Percentiles rank a stretch among this genome's conserved stretches.
phyloP scores from a whole-genome alignment of 2,329 filamentous ascomycete genomes.

The Geosmithia putterillii region DNA sequence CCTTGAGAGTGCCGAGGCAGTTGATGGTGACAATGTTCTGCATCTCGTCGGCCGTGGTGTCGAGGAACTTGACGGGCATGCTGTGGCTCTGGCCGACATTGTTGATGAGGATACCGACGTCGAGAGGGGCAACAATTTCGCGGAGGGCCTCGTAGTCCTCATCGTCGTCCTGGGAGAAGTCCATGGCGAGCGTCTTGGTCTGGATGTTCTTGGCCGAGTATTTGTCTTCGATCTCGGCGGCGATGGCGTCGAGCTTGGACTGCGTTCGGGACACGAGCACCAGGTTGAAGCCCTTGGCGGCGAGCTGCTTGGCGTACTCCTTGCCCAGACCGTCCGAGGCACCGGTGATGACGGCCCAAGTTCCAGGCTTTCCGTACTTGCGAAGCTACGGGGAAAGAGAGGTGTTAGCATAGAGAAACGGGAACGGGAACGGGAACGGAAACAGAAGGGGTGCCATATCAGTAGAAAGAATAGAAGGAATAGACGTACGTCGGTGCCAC shows the following conservation, averaged over 20 bases:
- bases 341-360: conserved; percentile 89
- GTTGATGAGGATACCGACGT: conserved; percentile 84
- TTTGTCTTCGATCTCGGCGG: conserved; percentile 61
- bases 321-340: conserved; percentile 95
- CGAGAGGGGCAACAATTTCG: conserved; percentile 56
- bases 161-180: conserved; percentile 72
- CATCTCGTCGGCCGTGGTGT: conserved; percentile 70
- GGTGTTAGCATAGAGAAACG: conserved; percentile 1
- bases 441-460: no score
- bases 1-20: conserved; percentile 77
- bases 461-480: background rate
- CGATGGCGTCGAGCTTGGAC: conserved; percentile 73
- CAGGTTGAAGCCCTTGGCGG: conserved; percentile 85
- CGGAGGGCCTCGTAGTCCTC: conserved; percentile 67
- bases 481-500: conserved; percentile 44
- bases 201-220: conserved; percentile 49
- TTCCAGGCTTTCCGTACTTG: conserved; percentile 82
- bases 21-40: conserved; percentile 91
- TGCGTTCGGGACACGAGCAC: conserved; percentile 91
- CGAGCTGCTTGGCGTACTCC: conserved; percentile 86
- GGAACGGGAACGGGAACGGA: no score
- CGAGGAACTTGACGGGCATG: conserved; percentile 80
- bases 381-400: conserved; percentile 47
- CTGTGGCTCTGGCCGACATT: conserved; percentile 92
- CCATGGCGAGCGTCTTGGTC: conserved; percentile 78